A percentile compares a stretch with the other conserved stretches of the same genome.
Conservation (phyloP, 1,139 yeast species). For the Yamadazyma dushanensis region DNA sequence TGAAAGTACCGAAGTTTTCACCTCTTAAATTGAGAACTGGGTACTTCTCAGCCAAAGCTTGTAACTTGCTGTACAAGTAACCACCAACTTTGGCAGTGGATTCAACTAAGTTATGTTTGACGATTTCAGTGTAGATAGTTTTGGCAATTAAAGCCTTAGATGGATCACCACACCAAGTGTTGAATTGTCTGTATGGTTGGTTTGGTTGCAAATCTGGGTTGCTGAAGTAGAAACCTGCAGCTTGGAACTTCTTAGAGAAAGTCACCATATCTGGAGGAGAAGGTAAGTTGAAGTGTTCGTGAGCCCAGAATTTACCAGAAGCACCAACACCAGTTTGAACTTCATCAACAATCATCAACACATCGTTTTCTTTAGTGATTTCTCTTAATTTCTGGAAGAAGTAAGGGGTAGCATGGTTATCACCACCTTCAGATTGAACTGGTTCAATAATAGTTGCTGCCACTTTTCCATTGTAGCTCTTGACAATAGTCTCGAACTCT, state of each 20-base stretch:
- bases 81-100: slow-evolving; percentile 61
- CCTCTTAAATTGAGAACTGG: slow-evolving; percentile 71
- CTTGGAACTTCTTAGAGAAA: slow-evolving; percentile 81
- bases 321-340: slow-evolving; percentile 90
- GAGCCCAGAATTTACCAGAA: slow-evolving; percentile 84
- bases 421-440: slow-evolving; percentile 86
- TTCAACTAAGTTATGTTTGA: slow-evolving; percentile 56
- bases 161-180: slow-evolving; percentile 93
- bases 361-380: slow-evolving; percentile 64
- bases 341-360: slow-evolving; percentile 75
- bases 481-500: slow-evolving; percentile 54
- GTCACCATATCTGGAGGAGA: slow-evolving; percentile 82
- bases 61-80: slow-evolving; percentile 57
- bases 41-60: slow-evolving; percentile 48
- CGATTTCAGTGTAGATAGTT: slow-evolving; percentile 64
- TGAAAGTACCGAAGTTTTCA: slow-evolving; percentile 70
- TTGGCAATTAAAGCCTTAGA: slow-evolving; percentile 73
- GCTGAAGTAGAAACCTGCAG: slow-evolving; percentile 81
- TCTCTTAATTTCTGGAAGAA: slow-evolving; percentile 81
- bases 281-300: slow-evolving; percentile 73
- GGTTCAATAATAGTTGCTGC: slow-evolving; percentile 81
- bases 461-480: slow-evolving; percentile 47
- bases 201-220: slow-evolving; percentile 70
- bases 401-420: slow-evolving; percentile 72
- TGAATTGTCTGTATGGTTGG: slow-evolving; percentile 78